Base-by-base conservation (phyloP, 2,329 filamentous ascomycete species). In the Plenodomus biglobosus region DNA sequence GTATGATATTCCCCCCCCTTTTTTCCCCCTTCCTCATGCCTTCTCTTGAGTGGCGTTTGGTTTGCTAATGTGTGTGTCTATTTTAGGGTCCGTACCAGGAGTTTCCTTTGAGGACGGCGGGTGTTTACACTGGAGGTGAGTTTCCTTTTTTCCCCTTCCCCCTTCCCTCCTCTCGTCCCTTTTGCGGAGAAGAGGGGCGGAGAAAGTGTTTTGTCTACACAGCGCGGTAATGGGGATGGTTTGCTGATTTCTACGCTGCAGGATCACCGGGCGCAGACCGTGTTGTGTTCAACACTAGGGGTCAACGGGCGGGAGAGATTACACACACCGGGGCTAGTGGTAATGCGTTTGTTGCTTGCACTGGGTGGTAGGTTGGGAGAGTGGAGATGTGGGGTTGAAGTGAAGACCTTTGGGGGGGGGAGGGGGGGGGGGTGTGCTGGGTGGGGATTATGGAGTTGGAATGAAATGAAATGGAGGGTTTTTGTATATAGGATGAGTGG, bases 311-410 rank as follows among this genome's bases (percentile, higher is more conserved):
- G 13, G 85, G 84, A 32, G 74, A 80, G 21, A 86, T 89, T 53
- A 89, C 86, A 0, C 86, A 89, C 63, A 86, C 83, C 18, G 86
- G 86, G 21, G 85, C 86, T 16, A 82, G 78, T 42, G 84, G 84
- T 7, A 84, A 88, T 67, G 76, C 80, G 70, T 89, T 89, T 70
- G 83, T 88, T 46, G 79, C 76, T n/a, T 88, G 85, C 66, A 66
- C 65, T 36, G 73, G 74, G 22, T 61, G 56, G 54, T 59, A 52
- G 30, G 48, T 3, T 32, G 5, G 22, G 22, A 24, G 5, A 10
- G 22, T 24, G 22, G 22, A 24, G 22, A 10, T 24, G 22, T 24
- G 22, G n/a, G n/a, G n/a, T n/a, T n/a, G n/a, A n/a, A n/a, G n/a
- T n/a, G n/a, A n/a, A n/a, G n/a, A n/a, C n/a, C n/a, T n/a, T n/a